These are phyloP conservation scores for Penicillium malachiteum DNA, from an alignment of 495 filamentous ascomycete genomes.

Conservation along the genomic window DNA sequence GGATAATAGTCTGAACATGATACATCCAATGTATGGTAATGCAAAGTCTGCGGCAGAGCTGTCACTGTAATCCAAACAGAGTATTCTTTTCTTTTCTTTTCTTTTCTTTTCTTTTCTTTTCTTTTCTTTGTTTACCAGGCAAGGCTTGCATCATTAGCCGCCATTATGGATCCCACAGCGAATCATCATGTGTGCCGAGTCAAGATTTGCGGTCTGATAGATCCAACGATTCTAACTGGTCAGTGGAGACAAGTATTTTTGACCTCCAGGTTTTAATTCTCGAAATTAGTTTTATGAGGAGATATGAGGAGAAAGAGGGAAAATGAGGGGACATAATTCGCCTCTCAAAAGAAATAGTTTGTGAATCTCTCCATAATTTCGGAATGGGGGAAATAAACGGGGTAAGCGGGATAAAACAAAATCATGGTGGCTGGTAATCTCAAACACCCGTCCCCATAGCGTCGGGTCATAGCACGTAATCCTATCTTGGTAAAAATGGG, in stretches of 20 bases:
- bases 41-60: background rate
- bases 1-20: too few species aligned
- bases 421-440: slow-evolving; percentile 17
- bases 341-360: background rate
- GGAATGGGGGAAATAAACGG: background rate
- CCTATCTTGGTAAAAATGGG: too few species aligned
- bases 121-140: background rate
- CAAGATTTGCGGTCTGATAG: slow-evolving; percentile 26
- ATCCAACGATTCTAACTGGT: slow-evolving; percentile 22
- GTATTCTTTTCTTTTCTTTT: background rate
- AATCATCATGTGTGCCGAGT: slow-evolving; percentile 10
- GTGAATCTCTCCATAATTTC: background rate
- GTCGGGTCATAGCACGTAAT: slow-evolving; percentile 10
- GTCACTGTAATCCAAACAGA: background rate
- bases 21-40: too few species aligned
- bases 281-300: background rate
- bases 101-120: background rate
- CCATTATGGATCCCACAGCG: slow-evolving; percentile 10
- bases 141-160: slow-evolving; percentile 7
- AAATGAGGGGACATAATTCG: background rate
- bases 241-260: background rate
- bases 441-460: slow-evolving; percentile 18
- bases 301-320: background rate
- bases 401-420: background rate
- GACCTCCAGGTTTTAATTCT: background rate